phyloP scores from a whole-genome alignment of 495 filamentous ascomycete genomes.

The Podospora fimiseda region DNA sequence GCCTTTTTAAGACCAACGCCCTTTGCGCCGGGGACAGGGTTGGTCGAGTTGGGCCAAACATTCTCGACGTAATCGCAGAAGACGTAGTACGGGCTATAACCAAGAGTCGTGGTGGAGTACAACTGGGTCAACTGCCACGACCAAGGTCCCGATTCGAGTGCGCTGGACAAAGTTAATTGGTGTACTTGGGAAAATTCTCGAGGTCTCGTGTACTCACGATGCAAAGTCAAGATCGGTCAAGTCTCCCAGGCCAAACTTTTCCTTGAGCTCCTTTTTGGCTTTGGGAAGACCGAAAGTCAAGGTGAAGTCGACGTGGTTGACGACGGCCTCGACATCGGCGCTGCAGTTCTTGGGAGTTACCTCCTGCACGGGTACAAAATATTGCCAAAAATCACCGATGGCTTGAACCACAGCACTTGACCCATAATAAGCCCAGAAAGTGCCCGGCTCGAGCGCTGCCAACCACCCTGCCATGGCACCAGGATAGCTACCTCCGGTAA shows the following conservation, averaged over 20 bases:
- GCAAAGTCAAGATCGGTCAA: constrained; percentile 56
- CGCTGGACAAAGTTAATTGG: constrained; percentile 18
- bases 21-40: constrained; percentile 19
- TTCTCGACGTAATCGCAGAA: constrained; percentile 35
- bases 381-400: constrained; percentile 59
- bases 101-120: constrained; percentile 24
- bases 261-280: constrained; percentile 48
- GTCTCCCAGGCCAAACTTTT: constrained; percentile 49
- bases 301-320: constrained; percentile 51
- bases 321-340: constrained; percentile 47
- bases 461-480: constrained; percentile 60
- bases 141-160: constrained; percentile 51
- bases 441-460: constrained; percentile 51
- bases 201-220: constrained; percentile 36
- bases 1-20: constrained; percentile 27
- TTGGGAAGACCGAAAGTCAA: constrained; percentile 35
- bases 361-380: constrained; percentile 56
- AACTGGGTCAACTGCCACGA: constrained; percentile 49
- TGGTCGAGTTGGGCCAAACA: constrained; percentile 22
- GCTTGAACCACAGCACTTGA: constrained; percentile 59
- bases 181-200: too few relatives aligned
- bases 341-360: constrained; percentile 62
- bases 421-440: constrained; percentile 62
- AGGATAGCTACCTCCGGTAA: constrained; percentile 58
- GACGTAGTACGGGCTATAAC: constrained; percentile 22